Evolutionary conservation across 2,329 filamentous ascomycete genomes (phyloP), one percentile per base, ranked within the genome.

Genomic region (Penicillium griseofulvum): DNA sequence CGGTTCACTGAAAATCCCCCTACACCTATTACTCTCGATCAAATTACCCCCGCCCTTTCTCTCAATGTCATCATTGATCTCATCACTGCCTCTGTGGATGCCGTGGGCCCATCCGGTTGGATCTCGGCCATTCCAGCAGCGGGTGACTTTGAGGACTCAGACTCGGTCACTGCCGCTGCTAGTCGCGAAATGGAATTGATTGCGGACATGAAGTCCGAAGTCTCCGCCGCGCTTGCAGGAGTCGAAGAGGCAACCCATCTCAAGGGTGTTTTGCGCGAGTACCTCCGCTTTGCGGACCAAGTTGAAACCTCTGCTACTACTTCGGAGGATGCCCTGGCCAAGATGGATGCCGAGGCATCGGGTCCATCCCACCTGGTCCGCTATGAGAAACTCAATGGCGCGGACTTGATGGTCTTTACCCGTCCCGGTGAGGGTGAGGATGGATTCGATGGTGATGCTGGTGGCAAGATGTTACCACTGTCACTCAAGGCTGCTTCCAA

Each of bases 401-500:
- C 71, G 10, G 69, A 75, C 39, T 66, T 76, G 46, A 58, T 74
- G 54, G 58, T 71, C 33, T 72, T 67, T 46, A 60, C 64, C 41
- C 59, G 49, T 7, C 58, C 66, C 10, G 58, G 60, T 28, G 67
- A 68, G 43, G 60, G 59, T 11, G 68, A 68, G n/a, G 68, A 71
- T 46, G 64, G 66, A 22, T 61, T 55, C 14, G 67, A 69, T 42
- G 67, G 65, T 28, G 71, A 74, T 41, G 66, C 62, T 4, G 64
- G 66, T 46, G 70, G 70, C 22, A 74, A 73, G 61, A 74, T 87
- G 65, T 76, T 96, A 49, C 91, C 91, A 9, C 75, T 96, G 1
- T 90, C 91, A 7, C 78, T 91, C 59, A 90, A 87, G 74, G 79
- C 80, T 3, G 80, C 81, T 63, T 39, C 74, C 68, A 65, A 68